Conservation (phyloP, 2,329 filamentous ascomycete species). For the Colletotrichum eleusines region DNA sequence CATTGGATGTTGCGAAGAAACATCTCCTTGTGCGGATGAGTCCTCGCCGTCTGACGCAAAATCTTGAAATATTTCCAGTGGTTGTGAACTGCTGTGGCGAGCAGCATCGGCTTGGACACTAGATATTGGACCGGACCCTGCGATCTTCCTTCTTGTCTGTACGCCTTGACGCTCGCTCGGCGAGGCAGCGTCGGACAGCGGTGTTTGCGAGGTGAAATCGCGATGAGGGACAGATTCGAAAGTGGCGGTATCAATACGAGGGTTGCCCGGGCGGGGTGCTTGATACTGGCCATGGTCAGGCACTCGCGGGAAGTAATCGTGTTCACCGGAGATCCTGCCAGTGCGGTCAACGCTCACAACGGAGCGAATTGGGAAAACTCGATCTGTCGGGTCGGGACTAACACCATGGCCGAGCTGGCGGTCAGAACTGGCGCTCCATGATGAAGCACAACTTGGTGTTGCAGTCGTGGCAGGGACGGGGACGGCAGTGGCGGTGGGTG, state of each 20-base stretch:
- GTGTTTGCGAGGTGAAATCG: conserved; percentile 24
- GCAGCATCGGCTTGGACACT: conserved; percentile 60
- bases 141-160: conserved; percentile 50
- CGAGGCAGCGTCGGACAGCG: conserved; percentile 30
- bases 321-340: conserved; percentile 54
- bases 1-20: conserved; percentile 10
- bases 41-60: conserved; percentile 46
- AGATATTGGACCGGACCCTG: conserved; percentile 55
- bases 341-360: conserved; percentile 77
- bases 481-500: neutral
- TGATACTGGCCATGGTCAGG: conserved; percentile 51
- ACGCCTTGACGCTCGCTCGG: conserved; percentile 44
- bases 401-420: conserved; percentile 52
- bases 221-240: conserved; percentile 43
- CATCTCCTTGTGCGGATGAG: conserved; percentile 10
- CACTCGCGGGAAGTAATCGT: conserved; percentile 53
- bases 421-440: conserved; percentile 58
- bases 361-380: conserved; percentile 86
- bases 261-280: conserved; percentile 47
- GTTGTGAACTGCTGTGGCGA: conserved; percentile 52
- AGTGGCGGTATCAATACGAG: conserved; percentile 48
- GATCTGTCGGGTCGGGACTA: conserved; percentile 60
- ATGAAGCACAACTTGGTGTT: conserved; percentile 50
- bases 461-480: conserved; percentile 41
- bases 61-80: conserved; percentile 48